Evolutionary conservation across 768 basidiomycete genomes (phyloP).

Genomic region (Cubamyces lactineus): DNA sequence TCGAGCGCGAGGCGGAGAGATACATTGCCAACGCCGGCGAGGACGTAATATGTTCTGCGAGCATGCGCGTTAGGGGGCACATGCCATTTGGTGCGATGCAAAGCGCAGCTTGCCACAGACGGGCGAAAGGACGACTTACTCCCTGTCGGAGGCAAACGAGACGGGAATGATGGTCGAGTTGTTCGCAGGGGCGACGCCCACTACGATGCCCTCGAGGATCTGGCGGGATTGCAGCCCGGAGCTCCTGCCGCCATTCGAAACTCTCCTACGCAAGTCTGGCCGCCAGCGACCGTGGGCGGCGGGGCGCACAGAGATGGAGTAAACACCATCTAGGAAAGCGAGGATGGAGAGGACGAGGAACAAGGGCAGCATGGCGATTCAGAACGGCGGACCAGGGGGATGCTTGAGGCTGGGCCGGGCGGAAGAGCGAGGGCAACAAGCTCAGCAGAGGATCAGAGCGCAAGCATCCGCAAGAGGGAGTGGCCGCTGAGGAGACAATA

Average conservation of each 20-base stretch:
- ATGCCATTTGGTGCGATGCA: neutral
- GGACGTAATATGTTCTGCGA: slow-evolving; percentile 66
- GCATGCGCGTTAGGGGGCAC: neutral
- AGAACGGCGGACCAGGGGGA: neutral
- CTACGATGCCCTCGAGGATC: slow-evolving; percentile 11
- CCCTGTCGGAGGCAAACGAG: slow-evolving; percentile 17
- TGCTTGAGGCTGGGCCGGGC: neutral
- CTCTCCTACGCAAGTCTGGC: slow-evolving; percentile 21
- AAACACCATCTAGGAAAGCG: slow-evolving; percentile 17
- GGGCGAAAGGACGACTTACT: slow-evolving; percentile 4
- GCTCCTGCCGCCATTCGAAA: neutral
- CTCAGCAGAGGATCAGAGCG: neutral
- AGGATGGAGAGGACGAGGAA: slow-evolving; percentile 18
- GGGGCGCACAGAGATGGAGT: neutral
- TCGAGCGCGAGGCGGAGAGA: slow-evolving; percentile 73
- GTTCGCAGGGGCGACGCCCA: neutral
- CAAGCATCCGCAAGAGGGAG: neutral
- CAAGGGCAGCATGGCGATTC: slow-evolving; percentile 23
- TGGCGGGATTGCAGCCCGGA: slow-evolving; percentile 7
- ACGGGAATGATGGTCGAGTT: slow-evolving; percentile 23
- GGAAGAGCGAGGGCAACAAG: neutral
- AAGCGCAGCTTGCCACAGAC: neutral
- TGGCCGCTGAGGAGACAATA: neutral
- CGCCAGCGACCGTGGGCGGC: slow-evolving; percentile 14
- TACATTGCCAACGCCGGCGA: slow-evolving; percentile 63